Evolutionary conservation across 441 rosid species (phyloP), one percentile per base, ranked within the genome.

Genomic region (Erodium moschatum): DNA sequence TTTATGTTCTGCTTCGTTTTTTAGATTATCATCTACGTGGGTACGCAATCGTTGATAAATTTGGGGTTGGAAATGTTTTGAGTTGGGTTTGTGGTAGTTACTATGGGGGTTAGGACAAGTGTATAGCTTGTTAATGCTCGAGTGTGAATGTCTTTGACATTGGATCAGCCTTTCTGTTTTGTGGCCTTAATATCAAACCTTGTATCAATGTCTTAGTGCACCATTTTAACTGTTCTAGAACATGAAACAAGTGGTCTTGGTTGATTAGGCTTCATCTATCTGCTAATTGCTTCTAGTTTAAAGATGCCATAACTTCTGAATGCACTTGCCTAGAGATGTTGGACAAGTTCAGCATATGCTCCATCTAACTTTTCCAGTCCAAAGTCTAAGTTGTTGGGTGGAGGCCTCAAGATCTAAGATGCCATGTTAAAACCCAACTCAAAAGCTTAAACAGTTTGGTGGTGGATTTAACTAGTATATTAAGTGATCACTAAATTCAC

Each of bases 291-390:
- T 60, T 60, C 21, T 60, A 21, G 31, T 60, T 20, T 21, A n/a
- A 11, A 60, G 64, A 21, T 20, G 64, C 31, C 31, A 10, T 9
- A 60, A 60, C 64, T 60, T 58, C n/a, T 60, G 31, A 60, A 20
- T 60, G 64, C 64, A 61, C 65, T 61, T 21, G 35, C 65, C 27
- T 20, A 24, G 65, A 27, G 2, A 61, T 24, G 65, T 12, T 27
- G 15, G 65, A 21, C 35, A 21, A 21, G 65, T 61, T 61, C 5
- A 5, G 64, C 64, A 11, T 21, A 24, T 13, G 11, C 63, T 20
- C 19, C 2, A 19, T 58, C 24, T 58, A 19, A 58, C 63, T 3
- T 50, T 50, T 50, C 48, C 48, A 42, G 8, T 11, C 48, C 13
- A 3, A 42, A 42, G 10, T 9, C 48, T 3, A 9, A 42, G 48